A percentile compares a stretch with the other conserved stretches of the same genome.
phyloP scores from a whole-genome alignment of 2,329 filamentous ascomycete genomes.

The Exophiala calicioides region DNA sequence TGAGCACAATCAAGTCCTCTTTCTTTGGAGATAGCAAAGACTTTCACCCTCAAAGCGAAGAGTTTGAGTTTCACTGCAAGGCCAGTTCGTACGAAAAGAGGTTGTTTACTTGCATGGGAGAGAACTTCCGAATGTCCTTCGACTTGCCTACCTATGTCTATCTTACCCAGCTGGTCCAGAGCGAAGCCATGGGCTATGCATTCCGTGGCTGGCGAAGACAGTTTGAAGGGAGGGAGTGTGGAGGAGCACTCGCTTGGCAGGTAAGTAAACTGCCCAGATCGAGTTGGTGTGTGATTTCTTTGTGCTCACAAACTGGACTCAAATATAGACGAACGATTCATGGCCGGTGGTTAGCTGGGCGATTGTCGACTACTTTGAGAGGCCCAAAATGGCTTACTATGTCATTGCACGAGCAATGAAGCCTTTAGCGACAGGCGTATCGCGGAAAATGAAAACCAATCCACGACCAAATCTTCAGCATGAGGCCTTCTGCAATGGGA shows the following conservation, averaged over 20 bases:
- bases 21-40: too few relatives aligned
- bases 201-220: slow-evolving; percentile 56
- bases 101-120: slow-evolving; percentile 82
- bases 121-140: slow-evolving; percentile 69
- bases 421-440: slow-evolving; percentile 57
- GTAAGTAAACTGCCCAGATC: too few relatives aligned
- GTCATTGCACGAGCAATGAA: slow-evolving; percentile 58
- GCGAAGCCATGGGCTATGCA: slow-evolving; percentile 61
- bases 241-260: slow-evolving; percentile 50
- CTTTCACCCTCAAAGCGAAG: too few relatives aligned
- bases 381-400: slow-evolving; percentile 63
- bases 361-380: slow-evolving; percentile 62
- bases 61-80: slow-evolving; percentile 95
- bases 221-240: slow-evolving; percentile 46
- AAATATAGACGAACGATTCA: too few relatives aligned
- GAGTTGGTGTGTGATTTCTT: too few relatives aligned
- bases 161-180: slow-evolving; percentile 61
- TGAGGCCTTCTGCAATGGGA: too few relatives aligned
- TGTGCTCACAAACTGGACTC: too few relatives aligned
- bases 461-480: too few relatives aligned
- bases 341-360: slow-evolving; percentile 66
- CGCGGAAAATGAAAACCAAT: too few relatives aligned
- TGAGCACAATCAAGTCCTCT: slow-evolving; percentile 78
- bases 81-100: slow-evolving; percentile 83
- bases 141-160: slow-evolving; percentile 69